A percentile compares a stretch with the other conserved stretches of the same genome.
Conservation (phyloP, 352 stramenopile genomes). For the Globisporangium parvum region DNA sequence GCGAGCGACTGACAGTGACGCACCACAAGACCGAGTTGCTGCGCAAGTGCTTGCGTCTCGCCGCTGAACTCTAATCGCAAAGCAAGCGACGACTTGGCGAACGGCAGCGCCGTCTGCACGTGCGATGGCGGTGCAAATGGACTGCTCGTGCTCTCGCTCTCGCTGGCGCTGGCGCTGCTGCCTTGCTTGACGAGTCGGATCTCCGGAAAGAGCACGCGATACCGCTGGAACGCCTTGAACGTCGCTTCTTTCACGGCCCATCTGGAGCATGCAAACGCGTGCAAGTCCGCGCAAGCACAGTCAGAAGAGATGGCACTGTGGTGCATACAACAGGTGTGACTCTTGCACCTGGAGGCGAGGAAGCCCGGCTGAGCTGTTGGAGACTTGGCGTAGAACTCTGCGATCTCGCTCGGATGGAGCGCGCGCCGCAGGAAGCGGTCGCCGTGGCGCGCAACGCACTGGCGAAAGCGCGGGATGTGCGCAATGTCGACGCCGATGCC, state of each 20-base stretch:
- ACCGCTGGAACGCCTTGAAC: constrained; percentile 79
- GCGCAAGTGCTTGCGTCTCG: constrained; percentile 41
- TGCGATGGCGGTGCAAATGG: not conserved
- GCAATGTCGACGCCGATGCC: constrained; percentile 76
- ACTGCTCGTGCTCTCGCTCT: no score
- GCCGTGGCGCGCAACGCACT: constrained; percentile 46
- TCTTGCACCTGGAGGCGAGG: constrained; percentile 42
- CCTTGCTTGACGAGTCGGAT: constrained; percentile 29
- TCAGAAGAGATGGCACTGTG: not conserved
- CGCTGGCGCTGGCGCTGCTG: not conserved
- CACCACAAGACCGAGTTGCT: constrained; percentile 52
- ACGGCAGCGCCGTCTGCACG: constrained; percentile 21
- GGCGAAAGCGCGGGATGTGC: constrained; percentile 46
- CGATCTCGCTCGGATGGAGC: constrained; percentile 62
- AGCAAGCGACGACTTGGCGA: constrained; percentile 27
- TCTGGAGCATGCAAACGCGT: constrained; percentile 11
- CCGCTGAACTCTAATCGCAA: constrained; percentile 55
- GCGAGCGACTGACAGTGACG: not conserved
- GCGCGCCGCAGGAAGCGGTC: constrained; percentile 54
- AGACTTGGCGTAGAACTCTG: constrained; percentile 43
- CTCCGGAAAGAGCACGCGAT: constrained; percentile 75
- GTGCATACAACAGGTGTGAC: constrained; percentile 1
- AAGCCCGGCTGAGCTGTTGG: constrained; percentile 34
- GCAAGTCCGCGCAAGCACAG: not conserved
- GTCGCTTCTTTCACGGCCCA: constrained; percentile 83